Conservation (phyloP, 495 filamentous ascomycete species). For the Xylaria venustula region DNA sequence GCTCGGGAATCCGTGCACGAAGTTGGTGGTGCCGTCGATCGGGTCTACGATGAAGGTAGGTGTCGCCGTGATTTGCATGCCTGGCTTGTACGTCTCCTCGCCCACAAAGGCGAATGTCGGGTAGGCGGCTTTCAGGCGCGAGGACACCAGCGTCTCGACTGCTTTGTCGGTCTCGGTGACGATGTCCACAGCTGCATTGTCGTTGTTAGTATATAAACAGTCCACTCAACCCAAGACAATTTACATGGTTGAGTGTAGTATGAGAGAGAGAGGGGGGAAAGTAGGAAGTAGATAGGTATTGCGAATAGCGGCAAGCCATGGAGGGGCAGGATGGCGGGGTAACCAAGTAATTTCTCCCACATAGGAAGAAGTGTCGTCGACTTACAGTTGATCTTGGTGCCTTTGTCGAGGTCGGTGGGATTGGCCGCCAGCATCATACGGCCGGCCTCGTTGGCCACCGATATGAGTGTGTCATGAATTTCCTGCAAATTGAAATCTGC, state of each 20-base stretch:
- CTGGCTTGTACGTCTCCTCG: constrained; percentile 80
- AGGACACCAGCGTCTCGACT: constrained; percentile 72
- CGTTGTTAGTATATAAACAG: neutral
- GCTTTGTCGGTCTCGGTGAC: constrained; percentile 86
- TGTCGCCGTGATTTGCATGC: constrained; percentile 57
- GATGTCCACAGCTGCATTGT: constrained; percentile 65
- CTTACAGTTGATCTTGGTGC: constrained; percentile 84
- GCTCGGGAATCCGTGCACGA: constrained; percentile 77
- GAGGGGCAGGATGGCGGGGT: constrained; percentile 21
- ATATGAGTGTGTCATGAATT: constrained; percentile 76
- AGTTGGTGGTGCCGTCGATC: constrained; percentile 88
- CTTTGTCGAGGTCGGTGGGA: constrained; percentile 59
- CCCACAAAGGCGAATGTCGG: constrained; percentile 74
- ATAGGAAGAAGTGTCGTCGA: neutral
- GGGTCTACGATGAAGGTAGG: constrained; percentile 90
- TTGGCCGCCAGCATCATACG: constrained; percentile 76
- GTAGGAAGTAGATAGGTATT: neutral
- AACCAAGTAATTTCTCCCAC: neutral
- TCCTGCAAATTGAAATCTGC: constrained; percentile 65
- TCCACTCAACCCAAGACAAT: too few relatives aligned
- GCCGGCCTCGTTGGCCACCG: constrained; percentile 74
- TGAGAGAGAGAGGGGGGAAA: neutral
- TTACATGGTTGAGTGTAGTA: too few relatives aligned
- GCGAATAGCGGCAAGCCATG: constrained; percentile 4
- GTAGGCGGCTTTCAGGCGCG: constrained; percentile 60